These are phyloP conservation scores for Dissophora globulifera DNA, from an alignment of 192 early-diverging fungal species.

Conservation along the genomic window DNA sequence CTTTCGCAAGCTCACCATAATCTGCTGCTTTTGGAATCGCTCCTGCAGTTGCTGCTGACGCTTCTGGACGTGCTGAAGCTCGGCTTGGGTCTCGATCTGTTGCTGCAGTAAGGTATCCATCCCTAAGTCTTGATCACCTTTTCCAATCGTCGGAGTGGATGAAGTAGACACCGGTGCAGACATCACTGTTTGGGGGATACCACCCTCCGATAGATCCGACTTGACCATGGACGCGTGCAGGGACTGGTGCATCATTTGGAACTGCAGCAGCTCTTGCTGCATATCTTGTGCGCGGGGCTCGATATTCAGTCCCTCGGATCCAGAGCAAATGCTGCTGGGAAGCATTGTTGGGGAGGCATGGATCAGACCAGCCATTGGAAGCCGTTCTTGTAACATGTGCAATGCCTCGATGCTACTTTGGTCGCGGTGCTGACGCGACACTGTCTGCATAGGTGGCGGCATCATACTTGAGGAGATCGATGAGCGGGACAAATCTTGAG, in stretches of 20 bases:
- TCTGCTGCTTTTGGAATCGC: constrained; percentile 23
- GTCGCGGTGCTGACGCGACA: no score
- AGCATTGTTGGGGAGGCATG: no score
- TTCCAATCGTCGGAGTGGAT: no score
- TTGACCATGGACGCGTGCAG: background rate
- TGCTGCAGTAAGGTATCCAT: constrained; percentile 10
- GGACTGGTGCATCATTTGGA: constrained; percentile 11
- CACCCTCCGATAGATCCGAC: background rate
- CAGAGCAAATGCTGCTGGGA: no score
- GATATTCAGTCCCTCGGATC: no score
- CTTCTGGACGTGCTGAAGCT: constrained; percentile 23
- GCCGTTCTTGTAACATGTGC: background rate
- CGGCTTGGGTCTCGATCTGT: constrained; percentile 14
- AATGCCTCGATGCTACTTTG: background rate
- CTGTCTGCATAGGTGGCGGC: background rate
- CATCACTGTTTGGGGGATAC: background rate
- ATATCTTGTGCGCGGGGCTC: background rate
- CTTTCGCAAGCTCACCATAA: constrained; percentile 4
- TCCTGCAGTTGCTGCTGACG: constrained; percentile 18
- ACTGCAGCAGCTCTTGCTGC: background rate
- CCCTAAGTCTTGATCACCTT: background rate
- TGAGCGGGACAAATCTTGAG: background rate
- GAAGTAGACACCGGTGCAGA: no score
- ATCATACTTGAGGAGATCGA: background rate
- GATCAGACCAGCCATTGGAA: background rate